These are phyloP conservation scores for Udeniomyces megalosporus DNA, from an alignment of 768 basidiomycete genomes.

Conservation along the genomic window DNA sequence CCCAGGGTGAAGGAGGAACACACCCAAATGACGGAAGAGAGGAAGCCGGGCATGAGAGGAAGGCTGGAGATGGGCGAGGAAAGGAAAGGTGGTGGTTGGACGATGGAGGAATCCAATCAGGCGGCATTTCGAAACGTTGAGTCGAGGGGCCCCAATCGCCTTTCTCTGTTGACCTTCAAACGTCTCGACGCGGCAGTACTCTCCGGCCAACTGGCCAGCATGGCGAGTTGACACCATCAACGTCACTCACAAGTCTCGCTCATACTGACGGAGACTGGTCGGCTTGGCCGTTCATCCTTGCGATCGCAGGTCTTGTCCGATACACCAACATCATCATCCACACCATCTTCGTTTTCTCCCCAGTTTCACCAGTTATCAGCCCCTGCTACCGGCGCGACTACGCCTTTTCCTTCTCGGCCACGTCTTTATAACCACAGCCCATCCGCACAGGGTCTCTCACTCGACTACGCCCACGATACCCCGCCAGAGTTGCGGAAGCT, in stretches of 20 bases:
- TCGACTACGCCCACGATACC: background rate
- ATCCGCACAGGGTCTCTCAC: background rate
- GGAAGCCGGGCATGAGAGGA: slow-evolving; percentile 45
- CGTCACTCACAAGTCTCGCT: background rate
- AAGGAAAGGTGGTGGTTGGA: background rate
- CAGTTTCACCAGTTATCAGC: background rate
- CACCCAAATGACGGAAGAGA: slow-evolving; percentile 69
- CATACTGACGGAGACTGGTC: background rate
- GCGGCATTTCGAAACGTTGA: too few relatives aligned
- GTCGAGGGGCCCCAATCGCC: background rate
- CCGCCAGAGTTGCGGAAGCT: slow-evolving; percentile 1
- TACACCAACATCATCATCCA: too few relatives aligned
- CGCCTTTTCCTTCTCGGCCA: slow-evolving; percentile 6
- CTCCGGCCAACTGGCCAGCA: too few relatives aligned
- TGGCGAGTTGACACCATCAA: background rate
- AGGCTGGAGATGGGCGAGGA: background rate
- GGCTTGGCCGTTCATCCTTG: background rate
- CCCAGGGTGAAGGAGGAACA: slow-evolving; percentile 83
- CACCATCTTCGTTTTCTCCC: background rate
- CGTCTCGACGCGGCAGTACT: too few relatives aligned
- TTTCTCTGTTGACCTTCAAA: too few relatives aligned
- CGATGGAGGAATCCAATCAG: background rate
- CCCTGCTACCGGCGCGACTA: background rate
- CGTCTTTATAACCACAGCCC: background rate
- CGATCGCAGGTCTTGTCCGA: background rate